Evolutionary conservation across 164 flowering plant species (phyloP), one percentile per base, ranked within the genome.

Genomic region (Sextonia rubra): DNA sequence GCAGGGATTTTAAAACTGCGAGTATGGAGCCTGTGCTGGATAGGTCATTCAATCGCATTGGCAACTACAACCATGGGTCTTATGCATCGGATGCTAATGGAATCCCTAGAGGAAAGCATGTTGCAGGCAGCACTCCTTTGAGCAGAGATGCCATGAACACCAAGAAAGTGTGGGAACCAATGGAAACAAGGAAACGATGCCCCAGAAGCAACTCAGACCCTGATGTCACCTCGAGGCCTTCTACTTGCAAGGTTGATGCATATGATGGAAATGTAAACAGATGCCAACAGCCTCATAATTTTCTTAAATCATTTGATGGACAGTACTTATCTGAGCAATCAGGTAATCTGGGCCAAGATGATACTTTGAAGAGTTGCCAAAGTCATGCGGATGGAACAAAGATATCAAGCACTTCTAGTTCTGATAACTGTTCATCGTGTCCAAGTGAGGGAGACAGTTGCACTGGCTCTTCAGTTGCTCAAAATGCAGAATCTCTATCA

Each of bases 131-230:
- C 68, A 80, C 78, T 83, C 66, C 83, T 75, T 68, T 77, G 72
- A 72, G 75, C 64, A 80, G 86, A 75, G 91, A 85, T 74, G 30
- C 75, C 17, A 74, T 73, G 66, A 81, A 80, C 73, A 72, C 80
- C 8, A 91, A 85, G 89, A 85, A 91, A 83, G 94, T 91, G 47
- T 92, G 97, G 99, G 98, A 91, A 82, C 97, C 97, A 23, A 63
- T 83, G 77, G 94, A 91, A 70, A 80, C 87, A 64, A 83, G 82
- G 72, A 89, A 83, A 77, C 89, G 82, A 69, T 88, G 81, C 76
- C 78, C 89, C 7, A 80, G 84, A 22, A 85, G 92, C 83, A 89
- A 82, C 78, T 88, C 92, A 27, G 93, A 90, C 60, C 83, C 90
- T 69, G 92, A 89, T 75, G 77, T 89, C 74, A 83, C 89, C 11